Evolutionary conservation across 148 eudicot species (phyloP).

Genomic region (Camellia japonica): DNA sequence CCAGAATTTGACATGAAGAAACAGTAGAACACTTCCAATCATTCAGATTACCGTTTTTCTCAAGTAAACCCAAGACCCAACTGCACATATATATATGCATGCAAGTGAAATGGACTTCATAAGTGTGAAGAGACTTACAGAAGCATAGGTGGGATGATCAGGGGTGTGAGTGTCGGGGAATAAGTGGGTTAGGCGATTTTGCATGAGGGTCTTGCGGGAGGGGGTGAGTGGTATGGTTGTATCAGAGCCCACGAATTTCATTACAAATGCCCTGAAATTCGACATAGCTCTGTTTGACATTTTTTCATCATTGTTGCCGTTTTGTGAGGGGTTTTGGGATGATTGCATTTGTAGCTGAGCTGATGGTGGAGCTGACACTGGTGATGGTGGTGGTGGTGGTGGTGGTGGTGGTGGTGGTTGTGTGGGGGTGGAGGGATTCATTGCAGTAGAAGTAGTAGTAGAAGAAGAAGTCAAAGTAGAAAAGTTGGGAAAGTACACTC

Average conservation of each 20-base stretch:
- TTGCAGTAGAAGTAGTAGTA: too few relatives aligned
- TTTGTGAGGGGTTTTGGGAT: background rate
- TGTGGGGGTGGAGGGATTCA: background rate
- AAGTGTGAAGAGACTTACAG: slow-evolving; percentile 23
- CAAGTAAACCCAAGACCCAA: background rate
- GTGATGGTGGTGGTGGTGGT: background rate
- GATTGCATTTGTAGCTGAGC: background rate
- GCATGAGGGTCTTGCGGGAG: slow-evolving; percentile 9
- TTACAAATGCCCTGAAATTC: slow-evolving; percentile 25
- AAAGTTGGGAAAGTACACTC: background rate
- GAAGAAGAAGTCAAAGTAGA: background rate
- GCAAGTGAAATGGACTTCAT: background rate
- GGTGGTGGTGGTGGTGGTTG: background rate
- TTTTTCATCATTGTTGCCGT: background rate
- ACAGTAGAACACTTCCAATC: background rate
- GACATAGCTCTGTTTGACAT: slow-evolving; percentile 21
- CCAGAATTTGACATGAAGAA: background rate
- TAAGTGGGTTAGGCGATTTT: slow-evolving; percentile 18
- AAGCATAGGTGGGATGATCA: slow-evolving; percentile 43
- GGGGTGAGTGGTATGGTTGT: slow-evolving; percentile 17
- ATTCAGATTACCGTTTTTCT: background rate
- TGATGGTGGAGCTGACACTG: background rate
- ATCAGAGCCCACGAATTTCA: slow-evolving; percentile 26
- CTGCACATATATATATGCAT: background rate
- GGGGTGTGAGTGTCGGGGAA: slow-evolving; percentile 33